phyloP scores from a whole-genome alignment of 192 early-diverging fungal species.

The Obelidium mucronatum region DNA sequence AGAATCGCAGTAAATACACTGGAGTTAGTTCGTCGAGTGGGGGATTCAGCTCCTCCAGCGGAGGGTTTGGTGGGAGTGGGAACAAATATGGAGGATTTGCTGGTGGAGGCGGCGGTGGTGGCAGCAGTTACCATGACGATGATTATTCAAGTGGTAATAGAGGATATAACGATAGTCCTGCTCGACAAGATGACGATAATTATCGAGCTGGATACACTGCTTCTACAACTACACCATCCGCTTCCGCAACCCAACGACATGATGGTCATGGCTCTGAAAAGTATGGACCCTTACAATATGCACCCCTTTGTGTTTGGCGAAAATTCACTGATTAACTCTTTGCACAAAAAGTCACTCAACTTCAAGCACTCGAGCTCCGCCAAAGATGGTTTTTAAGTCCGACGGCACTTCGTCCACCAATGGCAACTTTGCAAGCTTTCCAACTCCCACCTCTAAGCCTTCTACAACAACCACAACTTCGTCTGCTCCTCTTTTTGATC shows the following conservation, averaged over 20 bases:
- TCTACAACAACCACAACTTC: slow-evolving; percentile 30
- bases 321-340: too few species aligned
- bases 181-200: slow-evolving; percentile 49
- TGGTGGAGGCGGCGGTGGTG: too few species aligned
- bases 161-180: slow-evolving; percentile 21
- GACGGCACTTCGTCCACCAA: slow-evolving; percentile 29
- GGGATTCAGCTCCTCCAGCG: slow-evolving; percentile 38
- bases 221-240: background rate
- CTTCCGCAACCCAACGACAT: too few species aligned
- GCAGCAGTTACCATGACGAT: background rate
- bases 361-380: slow-evolving; percentile 13
- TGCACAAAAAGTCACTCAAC: too few species aligned
- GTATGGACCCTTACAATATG: too few species aligned
- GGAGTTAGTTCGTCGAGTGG: slow-evolving; percentile 65
- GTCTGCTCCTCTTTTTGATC: slow-evolving; percentile 48
- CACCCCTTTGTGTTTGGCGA: too few species aligned
- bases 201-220: background rate
- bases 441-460: too few species aligned
- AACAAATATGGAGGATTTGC: too few species aligned
- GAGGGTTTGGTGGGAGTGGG: slow-evolving; percentile 60
- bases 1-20: slow-evolving; percentile 88
- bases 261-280: too few species aligned
- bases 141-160: background rate
- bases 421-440: background rate
- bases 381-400: slow-evolving; percentile 22